Conservation (phyloP, 331 rosid species). For the Stylosanthes scabra region DNA sequence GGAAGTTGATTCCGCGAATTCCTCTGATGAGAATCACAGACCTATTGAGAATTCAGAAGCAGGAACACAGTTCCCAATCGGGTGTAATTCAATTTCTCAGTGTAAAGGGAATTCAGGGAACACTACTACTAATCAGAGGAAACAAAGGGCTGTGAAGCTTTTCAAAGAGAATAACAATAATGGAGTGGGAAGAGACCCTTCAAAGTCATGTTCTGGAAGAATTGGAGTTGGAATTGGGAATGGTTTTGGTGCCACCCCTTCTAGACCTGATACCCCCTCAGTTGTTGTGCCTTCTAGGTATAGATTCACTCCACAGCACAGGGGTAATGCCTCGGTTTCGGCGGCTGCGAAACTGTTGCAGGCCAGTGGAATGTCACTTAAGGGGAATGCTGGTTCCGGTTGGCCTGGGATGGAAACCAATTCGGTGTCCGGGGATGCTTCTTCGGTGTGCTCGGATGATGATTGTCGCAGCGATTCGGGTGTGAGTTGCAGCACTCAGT, state of each 20-base stretch:
- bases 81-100: slow-evolving; percentile 31
- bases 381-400: slow-evolving; percentile 36
- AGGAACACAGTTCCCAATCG: slow-evolving; percentile 45
- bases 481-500: slow-evolving; percentile 48
- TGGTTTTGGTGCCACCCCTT: slow-evolving; percentile 41
- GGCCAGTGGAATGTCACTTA: slow-evolving; percentile 58
- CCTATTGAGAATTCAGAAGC: slow-evolving; percentile 53
- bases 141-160: slow-evolving; percentile 50
- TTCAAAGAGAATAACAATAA: slow-evolving; percentile 56
- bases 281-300: slow-evolving; percentile 55
- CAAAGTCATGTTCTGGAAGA: slow-evolving; percentile 53
- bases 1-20: slow-evolving; percentile 51
- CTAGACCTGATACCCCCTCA: slow-evolving; percentile 74
- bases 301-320: slow-evolving; percentile 50
- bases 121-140: slow-evolving; percentile 38
- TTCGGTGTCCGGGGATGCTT: slow-evolving; percentile 27
- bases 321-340: slow-evolving; percentile 40
- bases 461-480: slow-evolving; percentile 36
- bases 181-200: slow-evolving; percentile 48
- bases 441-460: slow-evolving; percentile 35
- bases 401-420: slow-evolving; percentile 6
- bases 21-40: slow-evolving; percentile 50
- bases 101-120: slow-evolving; percentile 23
- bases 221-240: slow-evolving; percentile 40
- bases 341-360: slow-evolving; percentile 73